Evolutionary conservation across 768 basidiomycete genomes (phyloP).

Genomic region (Rhodocollybia butyracea): DNA sequence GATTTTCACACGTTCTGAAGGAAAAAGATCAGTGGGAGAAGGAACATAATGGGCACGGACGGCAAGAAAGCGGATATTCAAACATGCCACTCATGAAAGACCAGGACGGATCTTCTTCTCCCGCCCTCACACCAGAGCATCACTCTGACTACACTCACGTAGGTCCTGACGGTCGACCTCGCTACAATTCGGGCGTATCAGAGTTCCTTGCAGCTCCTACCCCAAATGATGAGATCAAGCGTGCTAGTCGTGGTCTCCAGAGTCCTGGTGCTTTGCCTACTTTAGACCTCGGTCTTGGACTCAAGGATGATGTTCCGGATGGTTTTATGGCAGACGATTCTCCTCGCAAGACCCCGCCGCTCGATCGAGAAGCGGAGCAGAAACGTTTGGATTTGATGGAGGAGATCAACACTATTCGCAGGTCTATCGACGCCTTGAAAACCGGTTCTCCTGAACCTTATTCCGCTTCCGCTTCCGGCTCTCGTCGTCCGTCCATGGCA

Average conservation of each 20-base stretch:
- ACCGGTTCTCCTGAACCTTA: constrained; percentile 70
- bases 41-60: constrained; percentile 66
- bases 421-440: constrained; percentile 74
- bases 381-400: constrained; percentile 65
- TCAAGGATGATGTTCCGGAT: constrained; percentile 71
- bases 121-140: constrained; percentile 41
- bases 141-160: constrained; percentile 49
- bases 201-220: constrained; percentile 66
- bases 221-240: constrained; percentile 59
- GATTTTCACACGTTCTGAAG: constrained; percentile 57
- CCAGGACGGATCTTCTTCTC: constrained; percentile 43
- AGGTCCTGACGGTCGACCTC: constrained; percentile 45
- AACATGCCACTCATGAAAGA: constrained; percentile 67
- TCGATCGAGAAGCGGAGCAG: constrained; percentile 50
- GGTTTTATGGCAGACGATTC: constrained; percentile 55
- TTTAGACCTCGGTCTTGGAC: constrained; percentile 71
- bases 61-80: constrained; percentile 63
- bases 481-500: constrained; percentile 61
- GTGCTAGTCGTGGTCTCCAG: constrained; percentile 44
- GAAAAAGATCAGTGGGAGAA: constrained; percentile 88
- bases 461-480: constrained; percentile 43
- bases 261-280: constrained; percentile 58
- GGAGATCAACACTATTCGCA: constrained; percentile 77
- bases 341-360: constrained; percentile 32
- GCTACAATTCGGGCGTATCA: constrained; percentile 65